Evolutionary conservation across 495 filamentous ascomycete genomes (phyloP), one percentile per base, ranked within the genome.

Genomic region (Thermochaetoides thermophila): DNA sequence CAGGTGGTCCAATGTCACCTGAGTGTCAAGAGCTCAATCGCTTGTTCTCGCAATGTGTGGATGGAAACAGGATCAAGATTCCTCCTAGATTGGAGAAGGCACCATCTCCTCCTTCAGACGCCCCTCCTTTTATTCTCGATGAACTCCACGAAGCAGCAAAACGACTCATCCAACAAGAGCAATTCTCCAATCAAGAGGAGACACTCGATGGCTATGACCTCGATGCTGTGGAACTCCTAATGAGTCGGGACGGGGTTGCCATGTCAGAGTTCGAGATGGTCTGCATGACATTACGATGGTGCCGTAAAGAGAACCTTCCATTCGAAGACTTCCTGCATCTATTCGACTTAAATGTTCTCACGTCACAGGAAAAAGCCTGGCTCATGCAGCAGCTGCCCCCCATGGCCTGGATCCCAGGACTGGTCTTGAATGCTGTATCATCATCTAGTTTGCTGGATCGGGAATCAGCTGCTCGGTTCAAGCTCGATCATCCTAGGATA

Each of bases 1-100:
- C 53, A 1, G 51, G 50, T 17, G 62, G 62, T 4, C 45, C 66
- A 0, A 61, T 68, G 56, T 53, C 55, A 17, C 32, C 52, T 2
- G 47, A 68, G 39, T 68, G 63, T 35, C 66, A 70, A 39, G 54
- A 70, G 36, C 40, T 70, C 13, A 70, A 70, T 41, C 53, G 65
- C 4, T 44, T 70, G n/a, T 68, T 66, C 29, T 69, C 65, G 2
- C 50, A 49, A 33, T 66, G 64, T 30, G 66, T 70, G 5, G 66
- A 68, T 33, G 65, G 63, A 2, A 65, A 68, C 39, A 53, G 49
- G 5, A 61, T 70, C 21, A 55, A 50, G 33, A 43, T 66, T 22
- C 64, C 64, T n/a, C 27, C 12, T 14, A 49, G 46, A 17, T 44
- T 68, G 0, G 56, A 66, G 27, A 52, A 55, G n/a, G 38, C 51